Percentiles rank a stretch among this genome's conserved stretches.
Evolutionary conservation across 768 basidiomycete species (phyloP).

Genomic region (Paxillus ammoniavirescens): DNA sequence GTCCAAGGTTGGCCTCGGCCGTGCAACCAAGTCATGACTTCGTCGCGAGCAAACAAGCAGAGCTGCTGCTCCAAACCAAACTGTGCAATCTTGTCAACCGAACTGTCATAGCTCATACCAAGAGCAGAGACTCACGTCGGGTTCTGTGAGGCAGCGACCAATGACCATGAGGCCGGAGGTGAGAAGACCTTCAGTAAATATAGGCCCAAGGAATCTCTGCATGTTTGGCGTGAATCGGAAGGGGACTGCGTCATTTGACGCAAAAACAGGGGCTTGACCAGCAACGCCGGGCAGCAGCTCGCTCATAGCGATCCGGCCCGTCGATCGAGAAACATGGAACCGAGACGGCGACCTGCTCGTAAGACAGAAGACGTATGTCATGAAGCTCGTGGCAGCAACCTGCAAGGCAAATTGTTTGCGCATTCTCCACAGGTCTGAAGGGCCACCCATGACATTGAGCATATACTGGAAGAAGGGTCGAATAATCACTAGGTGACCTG

Average conservation of each 20-base stretch:
- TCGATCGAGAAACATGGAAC: slow-evolving; percentile 86
- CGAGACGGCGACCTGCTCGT: slow-evolving; percentile 80
- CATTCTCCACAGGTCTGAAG: slow-evolving; percentile 92
- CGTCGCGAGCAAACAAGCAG: slow-evolving; percentile 89
- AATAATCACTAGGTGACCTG: not conserved
- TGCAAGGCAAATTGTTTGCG: slow-evolving; percentile 95
- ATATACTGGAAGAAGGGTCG: slow-evolving; percentile 65
- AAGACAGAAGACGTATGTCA: slow-evolving; percentile 85
- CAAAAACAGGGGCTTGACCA: slow-evolving; percentile 58
- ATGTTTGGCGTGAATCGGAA: slow-evolving; percentile 98
- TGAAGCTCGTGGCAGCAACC: slow-evolving; percentile 84
- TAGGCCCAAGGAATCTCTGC: slow-evolving; percentile 87
- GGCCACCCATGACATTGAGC: slow-evolving; percentile 77
- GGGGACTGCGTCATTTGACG: slow-evolving; percentile 84
- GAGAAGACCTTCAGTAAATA: slow-evolving; percentile 87
- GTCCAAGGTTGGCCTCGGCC: slow-evolving; percentile 55
- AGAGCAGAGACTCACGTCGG: slow-evolving; percentile 59
- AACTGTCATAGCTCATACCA: not conserved
- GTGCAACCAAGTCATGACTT: slow-evolving; percentile 77
- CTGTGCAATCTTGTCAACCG: slow-evolving; percentile 36
- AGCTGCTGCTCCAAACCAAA: slow-evolving; percentile 92
- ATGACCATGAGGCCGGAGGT: slow-evolving; percentile 89
- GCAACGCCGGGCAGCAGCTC: slow-evolving; percentile 78
- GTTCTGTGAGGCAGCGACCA: slow-evolving; percentile 84
- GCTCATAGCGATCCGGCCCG: slow-evolving; percentile 89